Base-by-base conservation (phyloP, 352 stramenopile genomes). In the Phytophthora pinifolia region DNA sequence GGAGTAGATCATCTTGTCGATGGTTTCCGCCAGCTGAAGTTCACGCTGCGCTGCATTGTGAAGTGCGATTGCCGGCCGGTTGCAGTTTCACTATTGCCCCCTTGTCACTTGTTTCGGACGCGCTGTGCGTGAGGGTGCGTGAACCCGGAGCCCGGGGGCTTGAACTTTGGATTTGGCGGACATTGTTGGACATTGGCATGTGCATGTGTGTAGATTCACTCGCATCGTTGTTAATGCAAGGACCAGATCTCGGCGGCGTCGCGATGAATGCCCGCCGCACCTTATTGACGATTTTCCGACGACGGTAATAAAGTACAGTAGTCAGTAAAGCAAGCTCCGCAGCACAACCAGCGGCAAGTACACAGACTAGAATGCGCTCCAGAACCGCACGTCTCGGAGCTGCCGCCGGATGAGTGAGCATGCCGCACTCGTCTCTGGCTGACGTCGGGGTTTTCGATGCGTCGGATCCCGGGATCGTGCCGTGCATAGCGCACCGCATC, bases 351-450 rank as follows among this genome's bases (percentile, higher is more conserved):
- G 22, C 22, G 22, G 22, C 22, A 27, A 27, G 22, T 27, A 27
- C 22, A 27, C 22, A 25, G 18, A 33, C n/a, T 31, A 2, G 9
- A 13, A 18, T n/a, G 31, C 27, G 45, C 29, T n/a, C 15, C 38
- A 63, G 33, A 51, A 57, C 30, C 42, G 50, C 36, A 54, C 48
- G 50, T 43, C 15, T 43, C 35, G 35, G 6, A n/a, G 35, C 22
- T 33, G 46, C 38, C 7, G 32, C 13, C 18, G 13, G 20, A 45
- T 53, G 17, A 53, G 31, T 50, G 55, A 32, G 37, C 41, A 20
- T 15, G 6, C 29, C 39, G 43, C 44, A 30, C 62, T 54, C 17
- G 62, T 62, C 55, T 70, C 56, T 66, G 46, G 45, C 22, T 54
- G 54, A 47, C 36, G 38, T 61, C 34, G 54, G 50, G 45, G 57